Evolutionary conservation across 371 early-diverging fungal species (phyloP).

Genomic region (Capniomyces stellatus): DNA sequence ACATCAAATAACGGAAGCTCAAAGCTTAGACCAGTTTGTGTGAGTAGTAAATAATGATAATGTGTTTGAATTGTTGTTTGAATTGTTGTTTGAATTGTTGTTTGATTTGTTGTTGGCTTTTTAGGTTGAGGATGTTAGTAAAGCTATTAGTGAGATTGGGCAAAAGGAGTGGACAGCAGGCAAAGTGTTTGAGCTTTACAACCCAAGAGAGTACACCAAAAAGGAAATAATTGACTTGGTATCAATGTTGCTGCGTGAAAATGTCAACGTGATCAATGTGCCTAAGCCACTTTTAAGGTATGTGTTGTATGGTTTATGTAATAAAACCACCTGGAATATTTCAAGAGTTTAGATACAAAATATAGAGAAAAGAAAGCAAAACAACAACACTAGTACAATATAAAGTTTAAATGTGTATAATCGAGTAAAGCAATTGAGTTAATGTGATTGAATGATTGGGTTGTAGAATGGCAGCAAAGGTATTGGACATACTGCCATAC

Average conservation of each 20-base stretch:
- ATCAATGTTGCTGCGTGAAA: slow-evolving; percentile 46
- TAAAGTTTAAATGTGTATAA: too few species aligned
- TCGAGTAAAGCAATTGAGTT: too few species aligned
- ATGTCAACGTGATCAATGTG: slow-evolving; percentile 34
- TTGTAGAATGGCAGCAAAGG: slow-evolving; percentile 22
- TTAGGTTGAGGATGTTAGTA: slow-evolving; percentile 73
- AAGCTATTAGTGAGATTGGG: slow-evolving; percentile 54
- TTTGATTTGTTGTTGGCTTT: too few species aligned
- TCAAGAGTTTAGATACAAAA: too few species aligned
- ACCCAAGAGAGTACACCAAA: slow-evolving; percentile 59
- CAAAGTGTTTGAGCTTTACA: slow-evolving; percentile 78
- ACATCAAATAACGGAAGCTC: slow-evolving; percentile 54
- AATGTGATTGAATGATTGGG: too few species aligned
- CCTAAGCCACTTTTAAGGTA: slow-evolving; percentile 52
- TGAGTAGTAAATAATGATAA: too few species aligned
- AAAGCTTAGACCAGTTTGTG: slow-evolving; percentile 57
- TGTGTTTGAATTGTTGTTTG: slow-evolving; percentile 31
- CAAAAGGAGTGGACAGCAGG: slow-evolving; percentile 54
- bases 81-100: background rate
- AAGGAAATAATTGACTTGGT: slow-evolving; percentile 54
- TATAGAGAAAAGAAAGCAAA: too few species aligned
- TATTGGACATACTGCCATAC: slow-evolving; percentile 29
- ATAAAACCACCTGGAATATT: too few species aligned
- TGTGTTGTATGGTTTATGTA: too few species aligned
- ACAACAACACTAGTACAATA: too few species aligned